Base-by-base conservation (phyloP, 2,329 filamentous ascomycete genomes). In the Ceratocystis destructans region DNA sequence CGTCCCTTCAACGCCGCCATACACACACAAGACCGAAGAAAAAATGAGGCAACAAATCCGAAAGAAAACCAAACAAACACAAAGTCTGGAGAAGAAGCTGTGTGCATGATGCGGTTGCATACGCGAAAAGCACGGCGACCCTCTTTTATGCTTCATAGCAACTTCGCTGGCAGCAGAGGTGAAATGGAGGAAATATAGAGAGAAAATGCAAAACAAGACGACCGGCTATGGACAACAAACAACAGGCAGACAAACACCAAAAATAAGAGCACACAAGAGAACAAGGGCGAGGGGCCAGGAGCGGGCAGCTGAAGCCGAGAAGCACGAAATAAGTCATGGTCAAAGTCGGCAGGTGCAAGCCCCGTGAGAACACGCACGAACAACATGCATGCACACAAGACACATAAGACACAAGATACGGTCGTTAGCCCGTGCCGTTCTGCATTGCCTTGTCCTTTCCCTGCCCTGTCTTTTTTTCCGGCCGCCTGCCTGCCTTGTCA, bases 81-180 rank as follows among this genome's bases (percentile, higher is more conserved):
- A 8, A 48, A 48, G 15, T 55, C 22, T 55, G 20, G 50, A 55
- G 50, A 55, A 22, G 41, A 50, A 28, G 37, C 37, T 41, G 37
- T 41, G 41, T 22, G 63, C 8, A 45, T 45, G 46, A 31, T 64
- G 22, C 46, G 25, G 41, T 33, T 64, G 22, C 46, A 41, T 55
- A 53, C 61, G 62, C 33, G 20, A 46, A 17, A 63, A 64, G 50
- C 50, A 55, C 50, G 1, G 50, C 20, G 50, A 55, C 50, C 50
- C 50, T 55, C 50, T 55, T 55, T 55, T 55, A 55, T 55, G 50
- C 50, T 55, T 41, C 20, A 5, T 25, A 55, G 50, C 10, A 55
- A 17, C 50, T 55, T 15, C 6, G 50, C 22, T 55, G 50, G 50
- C 22, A 55, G 8, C n/a, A 1, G 37, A 12, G 37, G 37, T 41